Base-by-base conservation (phyloP, 176 grass and related monocot genomes). In the Carex scoparia region DNA sequence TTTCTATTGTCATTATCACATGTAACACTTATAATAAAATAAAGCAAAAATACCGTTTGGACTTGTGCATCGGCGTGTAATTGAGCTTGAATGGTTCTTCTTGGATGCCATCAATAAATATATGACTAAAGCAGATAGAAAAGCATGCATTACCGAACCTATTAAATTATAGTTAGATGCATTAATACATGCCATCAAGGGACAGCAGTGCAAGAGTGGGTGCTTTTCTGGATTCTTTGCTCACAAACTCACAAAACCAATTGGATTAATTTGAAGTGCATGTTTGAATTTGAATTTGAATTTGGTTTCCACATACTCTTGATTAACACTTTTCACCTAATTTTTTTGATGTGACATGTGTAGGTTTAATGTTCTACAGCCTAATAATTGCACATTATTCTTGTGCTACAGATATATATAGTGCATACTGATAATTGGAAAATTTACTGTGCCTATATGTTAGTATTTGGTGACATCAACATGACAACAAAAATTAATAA, bases 61-160 rank as follows among this genome's bases (percentile, higher is more conserved):
- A 78, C 51, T 13, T 72, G 69, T 46, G 53, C 51, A 55, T 78
- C 51, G 11, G 12, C 2, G 0, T 78, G 27, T 33, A 35, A 78
- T 37, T 56, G 55, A 56, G 73, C 23, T 33, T 77, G 68, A 77
- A 51, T 56, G 10, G 49, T 32, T 53, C 11, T 51, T 60, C 7
- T 28, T 85, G 14, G 27, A 85, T 38, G 10, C 57, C 30, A 38
- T 71, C 28, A 40, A 57, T 19, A 37, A 53, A 74, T 70, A 73
- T n/a, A 57, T 23, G 67, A 61, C 5, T 7, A 72, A 16, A 31
- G 48, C 67, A 3, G 48, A 67, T 32, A 71, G 75, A 70, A 81
- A 70, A 81, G 75, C 70, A 86, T 49, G 76, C 61, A 80, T 67
- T 86, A 86, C 76, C 85, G 1, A 86, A 68, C 85, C 62, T 70